Evolutionary conservation across 2,329 filamentous ascomycete genomes (phyloP).

Genomic region (Neurospora crassa): DNA sequence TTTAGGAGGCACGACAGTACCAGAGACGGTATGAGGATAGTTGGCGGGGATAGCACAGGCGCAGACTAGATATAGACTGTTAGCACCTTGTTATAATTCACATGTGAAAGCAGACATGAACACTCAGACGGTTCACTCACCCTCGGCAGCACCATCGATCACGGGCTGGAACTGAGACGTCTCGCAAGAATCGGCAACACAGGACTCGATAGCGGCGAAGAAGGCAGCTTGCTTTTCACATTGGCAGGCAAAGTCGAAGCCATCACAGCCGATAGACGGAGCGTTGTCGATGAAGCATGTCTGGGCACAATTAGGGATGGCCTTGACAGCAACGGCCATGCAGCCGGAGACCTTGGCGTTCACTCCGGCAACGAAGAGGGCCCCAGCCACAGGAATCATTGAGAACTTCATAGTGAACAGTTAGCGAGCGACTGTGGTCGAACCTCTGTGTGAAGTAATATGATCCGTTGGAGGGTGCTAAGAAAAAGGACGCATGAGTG

Average conservation of each 20-base stretch:
- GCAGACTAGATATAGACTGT: not conserved
- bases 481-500: not conserved
- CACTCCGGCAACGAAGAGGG: conserved; percentile 2
- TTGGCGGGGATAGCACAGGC: not conserved
- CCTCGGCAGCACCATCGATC: conserved; percentile 21
- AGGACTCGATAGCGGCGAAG: conserved; percentile 23
- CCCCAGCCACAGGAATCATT: conserved; percentile 1
- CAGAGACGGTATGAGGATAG: not conserved
- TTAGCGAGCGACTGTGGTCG: not conserved
- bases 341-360: conserved; percentile 12
- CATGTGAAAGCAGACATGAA: not conserved
- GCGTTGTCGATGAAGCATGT: conserved; percentile 23
- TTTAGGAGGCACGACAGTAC: not conserved
- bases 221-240: conserved; percentile 22
- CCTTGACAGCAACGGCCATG: conserved; percentile 17
- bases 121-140: conserved; percentile 11
- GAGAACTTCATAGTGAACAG: conserved; percentile 10
- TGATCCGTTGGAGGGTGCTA: not conserved
- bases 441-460: not conserved
- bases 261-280: conserved; percentile 20
- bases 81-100: not conserved
- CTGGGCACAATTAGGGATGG: conserved; percentile 23
- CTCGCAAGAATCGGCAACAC: conserved; percentile 20
- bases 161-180: conserved; percentile 20
- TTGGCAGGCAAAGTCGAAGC: conserved; percentile 24